Conservation (phyloP, 108 stramenopile species). For the Chaetoceros muelleri region DNA sequence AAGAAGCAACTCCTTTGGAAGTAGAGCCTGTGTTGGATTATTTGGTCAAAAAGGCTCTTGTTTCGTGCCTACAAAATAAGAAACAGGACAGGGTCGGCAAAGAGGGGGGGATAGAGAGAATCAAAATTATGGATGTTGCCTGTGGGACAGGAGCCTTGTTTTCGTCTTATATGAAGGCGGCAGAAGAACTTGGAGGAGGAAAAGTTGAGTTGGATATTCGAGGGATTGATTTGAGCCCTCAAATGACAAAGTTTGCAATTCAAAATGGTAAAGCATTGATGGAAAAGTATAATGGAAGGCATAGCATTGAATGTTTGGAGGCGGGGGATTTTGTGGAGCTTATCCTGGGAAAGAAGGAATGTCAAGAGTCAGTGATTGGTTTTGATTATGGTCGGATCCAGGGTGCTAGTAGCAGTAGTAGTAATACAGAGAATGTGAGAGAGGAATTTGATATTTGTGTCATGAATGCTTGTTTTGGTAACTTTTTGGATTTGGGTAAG, state of each 20-base stretch:
- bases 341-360: not conserved
- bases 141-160: constrained; percentile 27
- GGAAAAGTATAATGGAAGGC: not conserved
- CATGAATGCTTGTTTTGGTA: constrained; percentile 27
- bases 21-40: constrained; percentile 5
- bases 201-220: constrained; percentile 9
- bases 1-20: constrained; percentile 7
- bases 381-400: too few relatives aligned
- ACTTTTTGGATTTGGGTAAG: constrained; percentile 10
- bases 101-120: not conserved
- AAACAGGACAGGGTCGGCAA: not conserved
- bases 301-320: constrained; percentile 11
- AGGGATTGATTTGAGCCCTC: constrained; percentile 18
- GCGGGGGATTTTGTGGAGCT: constrained; percentile 7
- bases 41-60: constrained; percentile 8
- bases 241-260: constrained; percentile 9
- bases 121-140: constrained; percentile 23
- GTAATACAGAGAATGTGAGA: too few relatives aligned
- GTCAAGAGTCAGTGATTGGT: too few relatives aligned
- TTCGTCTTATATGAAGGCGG: constrained; percentile 13
- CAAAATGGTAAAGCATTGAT: constrained; percentile 9
- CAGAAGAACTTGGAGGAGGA: constrained; percentile 5
- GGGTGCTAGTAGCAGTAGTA: too few relatives aligned
- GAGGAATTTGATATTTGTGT: not conserved
- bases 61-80: not conserved